Conservation (phyloP, 768 basidiomycete species). For the Dentipellis sp. region DNA sequence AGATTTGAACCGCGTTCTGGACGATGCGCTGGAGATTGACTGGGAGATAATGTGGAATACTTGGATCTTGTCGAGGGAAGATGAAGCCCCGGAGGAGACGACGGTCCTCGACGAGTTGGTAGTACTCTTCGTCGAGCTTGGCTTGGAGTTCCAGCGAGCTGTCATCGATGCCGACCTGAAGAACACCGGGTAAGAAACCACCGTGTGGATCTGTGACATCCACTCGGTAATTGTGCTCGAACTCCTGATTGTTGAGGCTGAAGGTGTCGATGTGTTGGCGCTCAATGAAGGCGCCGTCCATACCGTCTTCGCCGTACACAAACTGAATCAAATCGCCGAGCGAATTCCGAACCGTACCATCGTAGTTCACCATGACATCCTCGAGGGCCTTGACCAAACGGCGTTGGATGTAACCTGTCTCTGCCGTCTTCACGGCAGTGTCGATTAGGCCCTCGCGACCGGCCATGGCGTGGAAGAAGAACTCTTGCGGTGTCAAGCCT, state of each 20-base stretch:
- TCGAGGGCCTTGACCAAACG: slow-evolving; percentile 97
- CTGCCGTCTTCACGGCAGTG: slow-evolving; percentile 99
- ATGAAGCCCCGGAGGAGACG: slow-evolving; percentile 69
- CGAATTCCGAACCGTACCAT: slow-evolving; percentile 96
- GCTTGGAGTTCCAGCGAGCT: slow-evolving; percentile 75
- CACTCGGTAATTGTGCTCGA: slow-evolving; percentile 90
- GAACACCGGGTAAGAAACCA: slow-evolving; percentile 69
- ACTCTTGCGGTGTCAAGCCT: slow-evolving; percentile 94
- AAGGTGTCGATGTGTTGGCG: slow-evolving; percentile 90
- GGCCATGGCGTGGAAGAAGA: slow-evolving; percentile 99
- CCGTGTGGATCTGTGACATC: slow-evolving; percentile 81
- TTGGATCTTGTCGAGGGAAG: slow-evolving; percentile 69
- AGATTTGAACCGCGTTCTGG: slow-evolving; percentile 92
- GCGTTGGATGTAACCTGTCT: slow-evolving; percentile 98
- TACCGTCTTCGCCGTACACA: slow-evolving; percentile 96
- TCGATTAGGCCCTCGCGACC: slow-evolving; percentile 98
- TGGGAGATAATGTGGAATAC: slow-evolving; percentile 76
- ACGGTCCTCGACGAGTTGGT: slow-evolving; percentile 65
- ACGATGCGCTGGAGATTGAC: slow-evolving; percentile 94
- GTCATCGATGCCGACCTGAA: slow-evolving; percentile 86
- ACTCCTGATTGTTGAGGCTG: slow-evolving; percentile 68
- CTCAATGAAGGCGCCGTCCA: slow-evolving; percentile 98
- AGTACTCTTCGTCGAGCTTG: slow-evolving; percentile 74
- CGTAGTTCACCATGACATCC: slow-evolving; percentile 96
- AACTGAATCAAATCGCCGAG: slow-evolving; percentile 95